Conservation (phyloP, 2,329 filamentous ascomycete genomes). For the Sclerotinia trifoliorum region DNA sequence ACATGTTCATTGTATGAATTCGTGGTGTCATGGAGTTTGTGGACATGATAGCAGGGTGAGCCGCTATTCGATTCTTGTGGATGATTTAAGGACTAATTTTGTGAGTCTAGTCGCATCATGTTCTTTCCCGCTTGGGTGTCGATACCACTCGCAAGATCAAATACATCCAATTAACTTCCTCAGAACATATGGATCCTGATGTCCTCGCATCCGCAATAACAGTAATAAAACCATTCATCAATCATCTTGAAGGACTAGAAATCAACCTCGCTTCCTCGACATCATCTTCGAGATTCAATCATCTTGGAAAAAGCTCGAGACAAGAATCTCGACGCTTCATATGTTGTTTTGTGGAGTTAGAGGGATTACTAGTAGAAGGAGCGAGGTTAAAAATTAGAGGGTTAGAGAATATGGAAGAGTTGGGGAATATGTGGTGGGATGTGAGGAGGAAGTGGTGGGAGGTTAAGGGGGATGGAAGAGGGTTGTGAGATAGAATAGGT, state of each 20-base stretch:
- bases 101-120: not conserved
- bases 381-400: conserved; percentile 6
- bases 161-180: not conserved
- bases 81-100: no score
- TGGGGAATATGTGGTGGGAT: conserved; percentile 18
- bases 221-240: conserved; percentile 11
- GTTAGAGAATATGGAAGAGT: not conserved
- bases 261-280: not conserved
- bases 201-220: conserved; percentile 18
- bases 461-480: not conserved
- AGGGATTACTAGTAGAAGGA: not conserved
- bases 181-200: conserved; percentile 3
- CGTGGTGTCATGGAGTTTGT: not conserved
- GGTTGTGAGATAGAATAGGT: not conserved
- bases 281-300: fast-evolving
- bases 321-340: not conserved
- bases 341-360: conserved; percentile 16
- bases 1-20: conserved; percentile 22
- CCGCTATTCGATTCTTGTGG: not conserved
- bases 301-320: not conserved
- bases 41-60: conserved; percentile 2
- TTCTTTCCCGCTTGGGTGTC: not conserved
- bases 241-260: not conserved
- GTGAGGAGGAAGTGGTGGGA: conserved; percentile 20
- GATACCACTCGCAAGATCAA: not conserved